Base-by-base conservation (phyloP, 441 rosid genomes). In the Syzygium malaccense region DNA sequence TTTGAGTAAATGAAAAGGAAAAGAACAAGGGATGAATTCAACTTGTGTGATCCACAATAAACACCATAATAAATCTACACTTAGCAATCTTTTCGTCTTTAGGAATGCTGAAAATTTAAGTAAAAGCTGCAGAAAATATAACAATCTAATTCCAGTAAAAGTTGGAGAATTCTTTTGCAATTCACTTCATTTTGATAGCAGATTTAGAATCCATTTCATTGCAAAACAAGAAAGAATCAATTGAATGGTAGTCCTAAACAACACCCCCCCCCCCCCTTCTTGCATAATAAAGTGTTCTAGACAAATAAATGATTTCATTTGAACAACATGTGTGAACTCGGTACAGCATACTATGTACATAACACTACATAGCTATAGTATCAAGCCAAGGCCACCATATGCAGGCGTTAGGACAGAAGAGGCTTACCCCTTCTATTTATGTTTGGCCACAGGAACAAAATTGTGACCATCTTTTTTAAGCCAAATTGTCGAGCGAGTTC, bases 401-500 rank as follows among this genome's bases (percentile, higher is more conserved):
- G 51, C 17, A 71, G 83, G 83, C n/a, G 0, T 23, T 23, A 71
- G 83, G 15, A 71, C 49, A 53, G 33, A 88, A 41, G 83, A 48
- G 58, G 60, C 80, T 30, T 60, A 85, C 20, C 60, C n/a, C 78
- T 88, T 87, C 83, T 75, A 92, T 89, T 87, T 91, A 45, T 30
- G 87, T 86, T 91, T 91, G 54, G 90, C 14, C 55, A 94, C 93
- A 3, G 92, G 93, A 85, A 86, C 68, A 86, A 91, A 92, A 85
- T 85, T 89, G 18, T 75, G 68, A 51, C 93, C 93, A 30, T 88
- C 93, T 78, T 88, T 92, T 88, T 89, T 95, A 56, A 93, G 87
- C 95, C 95, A 93, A 53, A 91, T 68, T 0, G 97, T 94, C 17
- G 98, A 95, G 41, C 99, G 94, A 8, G 98, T 96, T 90, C 91